Evolutionary conservation across 345 rosid genomes (phyloP).

Genomic region (Citropsis articulata): DNA sequence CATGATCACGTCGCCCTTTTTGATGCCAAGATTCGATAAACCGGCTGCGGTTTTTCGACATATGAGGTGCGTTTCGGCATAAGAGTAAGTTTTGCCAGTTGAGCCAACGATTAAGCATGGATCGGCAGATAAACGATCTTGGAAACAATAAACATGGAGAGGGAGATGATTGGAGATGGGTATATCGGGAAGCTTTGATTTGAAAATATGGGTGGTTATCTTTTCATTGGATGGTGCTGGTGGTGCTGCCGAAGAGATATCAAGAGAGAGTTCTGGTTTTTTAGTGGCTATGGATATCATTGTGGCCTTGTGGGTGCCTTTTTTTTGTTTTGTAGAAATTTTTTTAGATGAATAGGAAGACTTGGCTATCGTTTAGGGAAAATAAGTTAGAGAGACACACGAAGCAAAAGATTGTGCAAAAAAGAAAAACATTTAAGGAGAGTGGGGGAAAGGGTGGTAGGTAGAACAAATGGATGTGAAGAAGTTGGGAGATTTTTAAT

Average conservation of each 20-base stretch:
- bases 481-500: neutral
- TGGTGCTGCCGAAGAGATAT: slow-evolving; percentile 1
- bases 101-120: slow-evolving; percentile 71
- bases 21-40: slow-evolving; percentile 48
- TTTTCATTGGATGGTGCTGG: neutral
- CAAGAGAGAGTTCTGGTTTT: slow-evolving; percentile 12
- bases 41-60: slow-evolving; percentile 60
- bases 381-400: too few species aligned
- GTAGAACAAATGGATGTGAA: neutral
- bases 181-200: slow-evolving; percentile 78
- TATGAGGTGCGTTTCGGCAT: slow-evolving; percentile 49
- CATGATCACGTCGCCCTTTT: slow-evolving; percentile 84
- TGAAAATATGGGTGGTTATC: slow-evolving; percentile 42
- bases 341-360: too few species aligned
- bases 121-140: slow-evolving; percentile 35
- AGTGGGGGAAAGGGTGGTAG: neutral
- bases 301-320: neutral
- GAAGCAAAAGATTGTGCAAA: rapidly evolving
- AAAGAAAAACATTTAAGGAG: neutral
- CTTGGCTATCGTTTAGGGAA: too few species aligned
- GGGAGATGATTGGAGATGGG: slow-evolving; percentile 68
- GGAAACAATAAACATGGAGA: slow-evolving; percentile 74
- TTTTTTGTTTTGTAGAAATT: too few species aligned
- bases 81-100: slow-evolving; percentile 42
- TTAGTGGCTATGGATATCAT: slow-evolving; percentile 29